Percentiles rank a stretch among this genome's conserved stretches.
phyloP scores from a whole-genome alignment of 805 yeast species.

The Starmerella sp. region DNA sequence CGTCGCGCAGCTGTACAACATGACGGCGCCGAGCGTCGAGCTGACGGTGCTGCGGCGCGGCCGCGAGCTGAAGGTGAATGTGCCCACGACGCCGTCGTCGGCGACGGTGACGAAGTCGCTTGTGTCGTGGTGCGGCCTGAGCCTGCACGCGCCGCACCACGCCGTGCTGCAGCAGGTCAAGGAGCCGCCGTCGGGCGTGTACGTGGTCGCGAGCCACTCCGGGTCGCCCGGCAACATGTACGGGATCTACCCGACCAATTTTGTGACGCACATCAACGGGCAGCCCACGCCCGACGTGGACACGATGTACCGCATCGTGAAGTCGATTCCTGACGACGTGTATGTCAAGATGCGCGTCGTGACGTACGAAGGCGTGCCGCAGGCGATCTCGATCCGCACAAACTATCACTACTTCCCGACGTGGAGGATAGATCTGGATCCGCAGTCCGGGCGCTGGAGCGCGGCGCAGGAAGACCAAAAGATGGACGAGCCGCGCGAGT shows the following conservation, averaged over 20 bases:
- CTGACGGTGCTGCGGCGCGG: slow-evolving; percentile 66
- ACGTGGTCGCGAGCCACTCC: slow-evolving; percentile 57
- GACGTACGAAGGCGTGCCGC: slow-evolving; percentile 75
- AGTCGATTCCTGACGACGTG: slow-evolving; percentile 60
- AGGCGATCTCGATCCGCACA: slow-evolving; percentile 74
- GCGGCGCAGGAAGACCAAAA: not conserved
- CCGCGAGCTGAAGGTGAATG: slow-evolving; percentile 46
- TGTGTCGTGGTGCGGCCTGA: slow-evolving; percentile 73
- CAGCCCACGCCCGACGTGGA: slow-evolving; percentile 57
- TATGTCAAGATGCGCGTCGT: slow-evolving; percentile 73
- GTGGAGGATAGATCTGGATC: slow-evolving; percentile 19
- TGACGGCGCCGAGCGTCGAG: slow-evolving; percentile 36
- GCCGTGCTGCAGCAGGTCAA: slow-evolving; percentile 79
- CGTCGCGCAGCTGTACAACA: slow-evolving; percentile 49
- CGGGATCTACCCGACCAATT: slow-evolving; percentile 65
- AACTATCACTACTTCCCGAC: slow-evolving; percentile 68
- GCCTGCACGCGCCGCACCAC: slow-evolving; percentile 81
- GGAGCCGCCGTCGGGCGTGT: slow-evolving; percentile 70
- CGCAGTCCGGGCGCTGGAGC: slow-evolving; percentile 14
- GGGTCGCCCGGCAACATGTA: slow-evolving; percentile 86
- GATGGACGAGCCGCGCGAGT: too few relatives aligned
- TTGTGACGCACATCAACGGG: slow-evolving; percentile 83
- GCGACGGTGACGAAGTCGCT: slow-evolving; percentile 52
- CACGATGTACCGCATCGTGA: slow-evolving; percentile 55
- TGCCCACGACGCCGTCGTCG: slow-evolving; percentile 53